Conservation (phyloP, 2,329 filamentous ascomycete species). For the Phaeoacremonium minimum region DNA sequence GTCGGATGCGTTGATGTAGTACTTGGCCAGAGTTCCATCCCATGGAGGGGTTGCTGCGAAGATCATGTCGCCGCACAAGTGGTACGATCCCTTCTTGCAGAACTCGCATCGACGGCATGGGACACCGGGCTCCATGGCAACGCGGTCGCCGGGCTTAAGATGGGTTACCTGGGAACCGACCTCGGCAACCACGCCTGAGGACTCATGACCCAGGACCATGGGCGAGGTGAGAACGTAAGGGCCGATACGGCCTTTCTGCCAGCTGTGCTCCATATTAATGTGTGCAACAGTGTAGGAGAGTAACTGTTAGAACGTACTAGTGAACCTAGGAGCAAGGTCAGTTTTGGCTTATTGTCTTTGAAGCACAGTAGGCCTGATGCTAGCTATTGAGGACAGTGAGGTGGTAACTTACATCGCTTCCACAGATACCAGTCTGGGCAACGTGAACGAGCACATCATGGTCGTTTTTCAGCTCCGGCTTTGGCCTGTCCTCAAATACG, state of each 20-base stretch:
- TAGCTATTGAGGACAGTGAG: background rate
- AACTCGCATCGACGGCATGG: slow-evolving; percentile 35
- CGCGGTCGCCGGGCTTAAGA: slow-evolving; percentile 35
- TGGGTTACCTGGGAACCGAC: slow-evolving; percentile 33
- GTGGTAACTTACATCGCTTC: slow-evolving; percentile 30
- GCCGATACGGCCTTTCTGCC: slow-evolving; percentile 40
- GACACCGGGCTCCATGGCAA: slow-evolving; percentile 43
- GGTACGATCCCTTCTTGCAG: slow-evolving; percentile 34
- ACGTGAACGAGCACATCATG: slow-evolving; percentile 37
- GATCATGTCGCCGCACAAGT: slow-evolving; percentile 34
- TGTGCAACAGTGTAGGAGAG: background rate
- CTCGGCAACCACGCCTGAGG: slow-evolving; percentile 33
- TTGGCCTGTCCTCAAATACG: slow-evolving; percentile 34
- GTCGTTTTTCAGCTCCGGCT: slow-evolving; percentile 29
- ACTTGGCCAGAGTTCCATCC: slow-evolving; percentile 43
- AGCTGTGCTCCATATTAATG: slow-evolving; percentile 35
- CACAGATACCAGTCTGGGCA: slow-evolving; percentile 40
- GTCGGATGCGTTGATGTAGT: slow-evolving; percentile 38
- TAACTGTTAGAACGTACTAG: background rate
- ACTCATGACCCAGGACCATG: slow-evolving; percentile 42
- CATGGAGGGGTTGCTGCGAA: slow-evolving; percentile 46
- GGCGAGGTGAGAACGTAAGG: slow-evolving; percentile 37
- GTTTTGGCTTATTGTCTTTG: too few relatives aligned
- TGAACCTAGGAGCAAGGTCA: too few relatives aligned
- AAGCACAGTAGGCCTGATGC: background rate